phyloP scores from a whole-genome alignment of 139 green algal species.

The Coccomyxa sp. region DNA sequence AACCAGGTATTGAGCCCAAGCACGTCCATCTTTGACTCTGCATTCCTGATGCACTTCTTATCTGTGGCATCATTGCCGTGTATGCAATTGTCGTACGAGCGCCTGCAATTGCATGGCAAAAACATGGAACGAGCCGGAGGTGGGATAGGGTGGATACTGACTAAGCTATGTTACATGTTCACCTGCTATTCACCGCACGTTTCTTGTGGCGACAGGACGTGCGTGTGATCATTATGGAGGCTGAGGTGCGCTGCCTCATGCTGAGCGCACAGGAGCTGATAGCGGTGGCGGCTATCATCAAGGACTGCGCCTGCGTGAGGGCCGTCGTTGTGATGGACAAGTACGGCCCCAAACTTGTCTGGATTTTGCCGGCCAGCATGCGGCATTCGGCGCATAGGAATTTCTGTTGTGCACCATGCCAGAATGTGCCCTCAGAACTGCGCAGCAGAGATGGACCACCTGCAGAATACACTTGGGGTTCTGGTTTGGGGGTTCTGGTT shows the following conservation, averaged over 20 bases:
- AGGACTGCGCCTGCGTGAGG: neutral
- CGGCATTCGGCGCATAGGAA: no score
- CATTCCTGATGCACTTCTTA: no score
- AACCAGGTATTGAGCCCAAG: no score
- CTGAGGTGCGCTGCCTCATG: neutral
- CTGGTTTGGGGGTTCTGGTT: no score
- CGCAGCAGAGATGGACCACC: no score
- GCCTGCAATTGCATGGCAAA: no score
- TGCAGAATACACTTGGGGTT: no score
- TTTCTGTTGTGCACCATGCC: neutral
- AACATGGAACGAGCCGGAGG: no score
- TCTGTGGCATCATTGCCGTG: no score
- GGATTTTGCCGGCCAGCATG: no score
- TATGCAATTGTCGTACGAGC: no score
- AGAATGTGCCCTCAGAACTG: neutral
- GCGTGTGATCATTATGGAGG: neutral
- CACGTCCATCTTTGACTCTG: no score
- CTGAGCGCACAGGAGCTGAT: neutral
- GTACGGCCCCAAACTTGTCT: neutral
- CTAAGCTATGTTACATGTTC: neutral
- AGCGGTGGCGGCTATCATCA: neutral
- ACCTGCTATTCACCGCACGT: neutral
- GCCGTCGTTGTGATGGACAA: neutral
- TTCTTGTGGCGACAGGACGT: neutral
- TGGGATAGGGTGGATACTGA: neutral